Evolutionary conservation across 257 asterid genomes (phyloP), one percentile per base, ranked within the genome.

Genomic region (Misopates orontium): DNA sequence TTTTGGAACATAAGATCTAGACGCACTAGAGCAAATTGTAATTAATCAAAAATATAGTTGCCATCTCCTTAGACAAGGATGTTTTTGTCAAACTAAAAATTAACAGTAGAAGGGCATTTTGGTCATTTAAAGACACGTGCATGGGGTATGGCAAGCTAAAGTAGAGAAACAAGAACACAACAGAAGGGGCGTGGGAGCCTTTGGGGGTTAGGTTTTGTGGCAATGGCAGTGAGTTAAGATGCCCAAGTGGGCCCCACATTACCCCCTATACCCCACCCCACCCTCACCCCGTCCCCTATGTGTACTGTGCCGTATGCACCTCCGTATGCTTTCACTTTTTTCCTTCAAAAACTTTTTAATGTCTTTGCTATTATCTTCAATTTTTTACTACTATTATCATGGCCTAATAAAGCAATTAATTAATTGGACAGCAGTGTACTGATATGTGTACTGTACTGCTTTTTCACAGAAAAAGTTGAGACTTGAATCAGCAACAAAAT

Each of bases 301-400:
- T 70, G 87, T 86, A 66, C 78, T 71, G 72, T 80, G 77, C 93
- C 93, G 96, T 85, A 88, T 85, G 74, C 79, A 42, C 62, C 31
- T 87, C 87, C 93, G 90, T 83, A 85, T 85, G 85, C 87, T 90
- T 81, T 82, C 87, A 66, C 75, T 54, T 61, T 51, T n/a, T 66
- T 70, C 50, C 51, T 50, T 66, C 58, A 25, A 41, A 25, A 9
- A 16, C 49, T 47, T 63, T 44, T 19, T 36, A 1, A 16, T 25
- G 13, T 39, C 28, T 11, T 48, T 19, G n/a, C 60, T 23, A 21
- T 47, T 21, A 57, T 72, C 20, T 36, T 55, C 31, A 56, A 66
- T 15, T 12, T 54, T 20, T 50, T 20, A 18, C 52, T 40, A 0
- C 8, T 16, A 22, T 47, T 48, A 19, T 39, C 4, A 16, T 21